Base-by-base conservation (phyloP, 2,329 filamentous ascomycete species). In the Fusarium avenaceum region DNA sequence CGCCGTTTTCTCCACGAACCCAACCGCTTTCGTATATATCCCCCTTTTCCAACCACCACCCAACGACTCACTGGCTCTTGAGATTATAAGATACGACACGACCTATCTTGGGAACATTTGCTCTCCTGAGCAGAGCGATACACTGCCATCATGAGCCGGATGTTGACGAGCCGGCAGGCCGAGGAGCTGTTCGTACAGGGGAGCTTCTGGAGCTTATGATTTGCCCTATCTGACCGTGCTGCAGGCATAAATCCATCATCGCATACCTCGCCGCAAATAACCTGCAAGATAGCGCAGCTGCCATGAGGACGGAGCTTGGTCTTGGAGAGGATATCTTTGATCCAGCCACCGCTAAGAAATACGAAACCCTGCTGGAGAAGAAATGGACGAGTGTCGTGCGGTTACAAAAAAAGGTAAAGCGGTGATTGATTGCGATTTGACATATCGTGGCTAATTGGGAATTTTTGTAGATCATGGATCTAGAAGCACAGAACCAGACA, bases 351-450 rank as follows among this genome's bases (percentile, higher is more conserved):
- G 87, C 90, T 52, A 97, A 97, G 84, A 97, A 97, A 81, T 98
- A 97, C 82, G 94, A 97, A 80, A 92, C 92, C 3, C 81, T 98
- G 28, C 81, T 98, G 71, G 95, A 98, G 85, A 97, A 97, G 87
- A 98, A 98, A 84, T 98, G 95, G 95, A 98, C 95, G 20, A 96
- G 93, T 74, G 92, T 98, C 28, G 94, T 97, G 74, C 87, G 95
- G 65, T 80, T 98, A 79, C 95, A 98, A 81, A 97, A 97, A 81
- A 98, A 97, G 92, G 93, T 92, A 80, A 50, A 80, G 5, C n/a
- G 15, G 7, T 13, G 68, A 22, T 32, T 44, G 38, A 39, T 30
- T 54, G 51, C 53, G 50, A 50, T 22, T 51, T 57, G 52, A 43
- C 17, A 4, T 14, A n/a, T 28, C 43, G n/a, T 49, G n/a, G 57